Conservation (phyloP, 306 rosid genomes). For the Citrullus mucosospermus region DNA sequence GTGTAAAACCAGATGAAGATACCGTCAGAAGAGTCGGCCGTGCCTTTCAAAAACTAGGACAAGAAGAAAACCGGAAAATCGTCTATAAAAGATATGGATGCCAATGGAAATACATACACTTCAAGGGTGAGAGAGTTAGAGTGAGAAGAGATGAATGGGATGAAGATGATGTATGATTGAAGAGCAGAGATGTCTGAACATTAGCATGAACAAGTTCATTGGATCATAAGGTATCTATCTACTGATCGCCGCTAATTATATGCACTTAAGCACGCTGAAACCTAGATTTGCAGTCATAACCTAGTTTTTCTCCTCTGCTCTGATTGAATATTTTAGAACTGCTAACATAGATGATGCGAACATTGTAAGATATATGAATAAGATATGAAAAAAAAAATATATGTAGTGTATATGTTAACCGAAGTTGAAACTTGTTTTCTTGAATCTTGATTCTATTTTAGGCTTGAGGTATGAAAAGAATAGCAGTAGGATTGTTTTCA, state of each 20-base stretch:
- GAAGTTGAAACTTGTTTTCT: too few relatives aligned
- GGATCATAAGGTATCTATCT: not conserved
- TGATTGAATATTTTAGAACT: not conserved
- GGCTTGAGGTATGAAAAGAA: not conserved
- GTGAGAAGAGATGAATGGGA: conserved; percentile 38
- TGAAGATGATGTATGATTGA: conserved; percentile 18
- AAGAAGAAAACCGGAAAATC: conserved; percentile 52
- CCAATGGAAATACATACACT: conserved; percentile 79
- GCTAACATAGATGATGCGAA: not conserved
- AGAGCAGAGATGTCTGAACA: not conserved
- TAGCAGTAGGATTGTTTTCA: not conserved
- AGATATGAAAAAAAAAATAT: not conserved
- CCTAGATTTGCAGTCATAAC: not conserved
- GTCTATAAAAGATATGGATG: conserved; percentile 47
- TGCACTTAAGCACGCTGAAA: not conserved
- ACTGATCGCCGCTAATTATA: not conserved
- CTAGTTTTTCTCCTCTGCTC: not conserved
- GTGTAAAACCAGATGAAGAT: conserved; percentile 75
- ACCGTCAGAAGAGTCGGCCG: conserved; percentile 55
- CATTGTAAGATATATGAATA: not conserved
- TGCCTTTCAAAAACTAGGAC: conserved; percentile 46
- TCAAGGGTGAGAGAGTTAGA: conserved; percentile 68
- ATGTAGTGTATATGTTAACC: not conserved
- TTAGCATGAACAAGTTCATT: not conserved
- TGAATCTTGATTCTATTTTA: not conserved